These are phyloP conservation scores for Phytophthora nicotianae DNA, from an alignment of 352 stramenopile species.

Conservation along the genomic window DNA sequence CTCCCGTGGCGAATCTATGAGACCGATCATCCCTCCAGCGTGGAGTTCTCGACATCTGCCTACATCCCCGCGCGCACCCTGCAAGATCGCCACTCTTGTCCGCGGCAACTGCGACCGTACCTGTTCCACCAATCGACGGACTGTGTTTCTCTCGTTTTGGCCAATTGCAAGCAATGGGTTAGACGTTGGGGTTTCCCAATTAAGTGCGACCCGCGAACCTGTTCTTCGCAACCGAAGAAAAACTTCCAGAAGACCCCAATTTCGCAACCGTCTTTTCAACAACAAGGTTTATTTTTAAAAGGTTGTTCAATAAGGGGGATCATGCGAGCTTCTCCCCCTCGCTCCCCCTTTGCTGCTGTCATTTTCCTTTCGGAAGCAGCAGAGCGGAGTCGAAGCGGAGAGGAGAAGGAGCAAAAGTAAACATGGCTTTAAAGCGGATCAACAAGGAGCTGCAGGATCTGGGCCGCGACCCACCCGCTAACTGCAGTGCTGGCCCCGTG, in stretches of 20 bases:
- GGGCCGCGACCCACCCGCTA: conserved; percentile 96
- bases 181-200: background rate
- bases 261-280: conserved; percentile 24
- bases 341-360: conserved; percentile 17
- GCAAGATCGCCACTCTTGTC: background rate
- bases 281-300: background rate
- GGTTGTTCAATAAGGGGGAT: conserved; percentile 23
- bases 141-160: conserved; percentile 11
- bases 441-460: conserved; percentile 97
- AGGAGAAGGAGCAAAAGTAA: conserved; percentile 10
- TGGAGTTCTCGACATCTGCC: background rate
- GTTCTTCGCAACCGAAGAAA: conserved; percentile 37
- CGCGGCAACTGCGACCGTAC: background rate
- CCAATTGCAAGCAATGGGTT: conserved; percentile 17
- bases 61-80: background rate
- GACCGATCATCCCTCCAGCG: background rate
- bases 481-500: conserved; percentile 98
- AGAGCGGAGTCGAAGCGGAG: conserved; percentile 30
- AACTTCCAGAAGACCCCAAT: conserved; percentile 48
- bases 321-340: conserved; percentile 28
- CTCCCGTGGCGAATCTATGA: too few species aligned
- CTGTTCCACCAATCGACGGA: conserved; percentile 14
- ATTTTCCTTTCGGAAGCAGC: conserved; percentile 56
- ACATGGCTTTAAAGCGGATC: conserved; percentile 94
- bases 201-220: conserved; percentile 31